These are phyloP conservation scores for Podospora pseudoanserina DNA, from an alignment of 495 filamentous ascomycete species.

Conservation along the genomic window DNA sequence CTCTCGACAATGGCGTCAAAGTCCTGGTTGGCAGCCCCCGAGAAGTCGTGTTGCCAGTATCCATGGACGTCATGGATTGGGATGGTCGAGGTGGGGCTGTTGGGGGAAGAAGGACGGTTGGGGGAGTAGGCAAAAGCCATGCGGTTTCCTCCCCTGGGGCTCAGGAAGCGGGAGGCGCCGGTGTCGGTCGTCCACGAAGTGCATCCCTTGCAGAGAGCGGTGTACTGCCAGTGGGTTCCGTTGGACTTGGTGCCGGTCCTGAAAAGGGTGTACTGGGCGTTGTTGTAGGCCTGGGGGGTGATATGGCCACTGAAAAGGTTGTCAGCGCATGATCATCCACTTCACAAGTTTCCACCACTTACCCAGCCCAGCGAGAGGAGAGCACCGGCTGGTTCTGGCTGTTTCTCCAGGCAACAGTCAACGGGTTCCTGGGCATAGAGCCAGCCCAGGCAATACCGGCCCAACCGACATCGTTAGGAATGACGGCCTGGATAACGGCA, in stretches of 20 bases:
- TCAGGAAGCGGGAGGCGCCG: conserved; percentile 30
- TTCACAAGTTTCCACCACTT: conserved; percentile 14
- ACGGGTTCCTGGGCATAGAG: conserved; percentile 40
- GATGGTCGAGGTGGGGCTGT: conserved; percentile 34
- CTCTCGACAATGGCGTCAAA: conserved; percentile 35
- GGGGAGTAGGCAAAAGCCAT: conserved; percentile 44
- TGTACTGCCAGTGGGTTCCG: conserved; percentile 45
- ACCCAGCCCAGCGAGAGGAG: conserved; percentile 40
- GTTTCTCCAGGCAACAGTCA: conserved; percentile 38
- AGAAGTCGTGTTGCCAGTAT: conserved; percentile 47
- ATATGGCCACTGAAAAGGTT: conserved; percentile 29
- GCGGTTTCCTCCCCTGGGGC: conserved; percentile 37
- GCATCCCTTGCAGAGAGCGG: conserved; percentile 43
- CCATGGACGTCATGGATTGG: conserved; percentile 38
- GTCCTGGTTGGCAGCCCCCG: conserved; percentile 33
- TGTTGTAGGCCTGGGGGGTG: conserved; percentile 30
- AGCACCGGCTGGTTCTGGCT: conserved; percentile 26
- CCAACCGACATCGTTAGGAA: conserved; percentile 43
- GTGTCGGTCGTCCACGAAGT: conserved; percentile 31
- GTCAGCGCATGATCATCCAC: background rate
- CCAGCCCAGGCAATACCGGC: conserved; percentile 43
- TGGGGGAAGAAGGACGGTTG: conserved; percentile 28
- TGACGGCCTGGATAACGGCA: conserved; percentile 42
- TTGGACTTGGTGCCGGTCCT: conserved; percentile 38
- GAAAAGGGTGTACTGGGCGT: conserved; percentile 33